phyloP scores from a whole-genome alignment of 352 stramenopile genomes.

The Globisporangium cederbergense region DNA sequence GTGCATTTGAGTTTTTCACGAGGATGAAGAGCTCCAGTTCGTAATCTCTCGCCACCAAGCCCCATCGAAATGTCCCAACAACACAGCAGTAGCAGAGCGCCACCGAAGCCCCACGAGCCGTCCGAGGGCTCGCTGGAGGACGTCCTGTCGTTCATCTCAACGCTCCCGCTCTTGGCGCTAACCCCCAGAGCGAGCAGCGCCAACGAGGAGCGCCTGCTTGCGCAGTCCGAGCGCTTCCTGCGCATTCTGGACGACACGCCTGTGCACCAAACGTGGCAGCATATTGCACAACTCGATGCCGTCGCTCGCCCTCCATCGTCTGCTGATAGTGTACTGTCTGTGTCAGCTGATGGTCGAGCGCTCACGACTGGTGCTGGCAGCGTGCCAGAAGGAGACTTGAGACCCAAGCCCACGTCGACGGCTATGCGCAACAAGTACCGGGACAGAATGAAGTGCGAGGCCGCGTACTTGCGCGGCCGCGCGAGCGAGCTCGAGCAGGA shows the following conservation, averaged over 20 bases:
- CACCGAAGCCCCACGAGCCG: too few species aligned
- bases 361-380: not conserved
- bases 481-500: not conserved
- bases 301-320: too few species aligned
- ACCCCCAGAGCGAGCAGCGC: not conserved
- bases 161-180: not conserved
- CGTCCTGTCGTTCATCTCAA: not conserved
- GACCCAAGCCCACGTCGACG: not conserved
- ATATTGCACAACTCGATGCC: too few species aligned
- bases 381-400: not conserved
- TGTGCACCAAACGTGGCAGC: too few species aligned
- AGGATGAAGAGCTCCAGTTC: too few species aligned
- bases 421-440: constrained; percentile 3
- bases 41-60: too few species aligned
- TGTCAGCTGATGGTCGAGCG: too few species aligned
- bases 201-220: not conserved
- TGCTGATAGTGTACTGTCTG: not conserved
- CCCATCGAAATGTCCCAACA: too few species aligned
- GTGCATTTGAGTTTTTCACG: too few species aligned
- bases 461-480: not conserved
- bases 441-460: not conserved
- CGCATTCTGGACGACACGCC: too few species aligned
- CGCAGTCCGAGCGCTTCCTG: not conserved
- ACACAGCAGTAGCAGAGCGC: too few species aligned
- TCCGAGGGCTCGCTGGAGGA: not conserved